Evolutionary conservation across 352 stramenopile genomes (phyloP).

Genomic region (Phytopythium montanum): DNA sequence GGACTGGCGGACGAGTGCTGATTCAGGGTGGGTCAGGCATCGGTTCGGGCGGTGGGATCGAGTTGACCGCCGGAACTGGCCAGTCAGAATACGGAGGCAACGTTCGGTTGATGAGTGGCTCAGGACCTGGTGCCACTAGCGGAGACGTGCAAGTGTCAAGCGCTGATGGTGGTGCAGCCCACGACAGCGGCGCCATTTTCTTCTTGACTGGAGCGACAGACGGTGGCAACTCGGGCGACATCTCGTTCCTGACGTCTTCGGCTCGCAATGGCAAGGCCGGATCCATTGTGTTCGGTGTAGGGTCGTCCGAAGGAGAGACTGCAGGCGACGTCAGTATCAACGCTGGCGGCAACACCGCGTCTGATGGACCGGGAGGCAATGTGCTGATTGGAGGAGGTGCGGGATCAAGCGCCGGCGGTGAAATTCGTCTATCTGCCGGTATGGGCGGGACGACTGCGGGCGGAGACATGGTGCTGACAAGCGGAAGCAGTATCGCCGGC

Average conservation of each 20-base stretch:
- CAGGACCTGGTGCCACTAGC: slow-evolving; percentile 21
- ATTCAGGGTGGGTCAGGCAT: slow-evolving; percentile 28
- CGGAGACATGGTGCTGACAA: slow-evolving; percentile 18
- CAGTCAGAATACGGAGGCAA: slow-evolving; percentile 19
- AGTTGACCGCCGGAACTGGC: slow-evolving; percentile 24
- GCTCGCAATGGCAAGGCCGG: slow-evolving; percentile 18
- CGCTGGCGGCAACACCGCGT: slow-evolving; percentile 1
- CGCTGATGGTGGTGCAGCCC: slow-evolving; percentile 18
- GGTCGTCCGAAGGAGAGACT: slow-evolving; percentile 9
- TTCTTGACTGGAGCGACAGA: slow-evolving; percentile 27
- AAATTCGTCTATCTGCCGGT: slow-evolving; percentile 17
- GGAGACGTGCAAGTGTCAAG: slow-evolving; percentile 24
- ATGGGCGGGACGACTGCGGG: slow-evolving; percentile 11
- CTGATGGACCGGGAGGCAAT: slow-evolving; percentile 12
- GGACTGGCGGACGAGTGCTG: slow-evolving; percentile 24
- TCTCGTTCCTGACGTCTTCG: slow-evolving; percentile 24
- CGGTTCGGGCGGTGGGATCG: slow-evolving; percentile 18
- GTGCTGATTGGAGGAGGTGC: slow-evolving; percentile 14
- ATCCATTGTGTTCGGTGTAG: slow-evolving; percentile 24
- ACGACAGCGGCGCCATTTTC: slow-evolving; percentile 19
- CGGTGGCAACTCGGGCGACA: slow-evolving; percentile 26
- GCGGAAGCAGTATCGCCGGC: slow-evolving; percentile 17
- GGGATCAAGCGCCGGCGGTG: slow-evolving; percentile 14
- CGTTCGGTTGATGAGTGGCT: slow-evolving; percentile 23
- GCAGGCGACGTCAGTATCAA: slow-evolving; percentile 9